phyloP scores from a whole-genome alignment of 352 stramenopile genomes.

The Plasmopara viticola region DNA sequence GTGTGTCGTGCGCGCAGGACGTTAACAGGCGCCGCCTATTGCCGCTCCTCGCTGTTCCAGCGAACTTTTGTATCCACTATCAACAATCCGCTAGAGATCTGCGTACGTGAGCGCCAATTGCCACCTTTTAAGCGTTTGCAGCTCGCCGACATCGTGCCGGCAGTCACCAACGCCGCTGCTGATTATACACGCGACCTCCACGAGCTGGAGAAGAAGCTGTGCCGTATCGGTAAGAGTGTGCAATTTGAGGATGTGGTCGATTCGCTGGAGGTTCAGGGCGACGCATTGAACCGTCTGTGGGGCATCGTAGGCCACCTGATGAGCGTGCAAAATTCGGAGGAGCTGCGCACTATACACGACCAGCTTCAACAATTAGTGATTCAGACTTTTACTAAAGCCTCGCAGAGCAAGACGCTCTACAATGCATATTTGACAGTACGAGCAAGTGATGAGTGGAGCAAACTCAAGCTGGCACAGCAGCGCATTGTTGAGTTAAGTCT shows the following conservation, averaged over 20 bases:
- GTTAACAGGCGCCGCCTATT: constrained; percentile 1
- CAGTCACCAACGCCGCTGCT: constrained; percentile 43
- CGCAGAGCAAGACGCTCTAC: constrained; percentile 91
- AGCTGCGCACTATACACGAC: constrained; percentile 91
- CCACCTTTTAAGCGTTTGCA: constrained; percentile 64
- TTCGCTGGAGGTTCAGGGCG: constrained; percentile 88
- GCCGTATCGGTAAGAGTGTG: constrained; percentile 17
- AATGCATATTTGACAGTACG: constrained; percentile 83
- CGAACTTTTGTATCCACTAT: constrained; percentile 13
- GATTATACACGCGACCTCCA: constrained; percentile 47
- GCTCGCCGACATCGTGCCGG: constrained; percentile 54
- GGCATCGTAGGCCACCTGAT: constrained; percentile 95
- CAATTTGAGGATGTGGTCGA: constrained; percentile 88
- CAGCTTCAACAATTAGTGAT: constrained; percentile 91
- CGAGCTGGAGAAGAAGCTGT: constrained; percentile 37
- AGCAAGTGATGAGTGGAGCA: constrained; percentile 47
- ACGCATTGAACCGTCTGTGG: constrained; percentile 91
- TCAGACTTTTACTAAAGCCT: constrained; percentile 86
- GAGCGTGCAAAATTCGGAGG: constrained; percentile 94
- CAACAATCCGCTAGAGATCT: constrained; percentile 48
- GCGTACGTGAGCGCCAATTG: constrained; percentile 50
- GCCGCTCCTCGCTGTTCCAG: constrained; percentile 17
- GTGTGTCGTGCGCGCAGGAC: constrained; percentile 13
- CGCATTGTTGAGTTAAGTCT: constrained; percentile 89
- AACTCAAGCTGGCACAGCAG: constrained; percentile 54